These are phyloP conservation scores for Ceratocystiopsis brevicomis DNA, from an alignment of 2,329 filamentous ascomycete genomes.

Conservation along the genomic window DNA sequence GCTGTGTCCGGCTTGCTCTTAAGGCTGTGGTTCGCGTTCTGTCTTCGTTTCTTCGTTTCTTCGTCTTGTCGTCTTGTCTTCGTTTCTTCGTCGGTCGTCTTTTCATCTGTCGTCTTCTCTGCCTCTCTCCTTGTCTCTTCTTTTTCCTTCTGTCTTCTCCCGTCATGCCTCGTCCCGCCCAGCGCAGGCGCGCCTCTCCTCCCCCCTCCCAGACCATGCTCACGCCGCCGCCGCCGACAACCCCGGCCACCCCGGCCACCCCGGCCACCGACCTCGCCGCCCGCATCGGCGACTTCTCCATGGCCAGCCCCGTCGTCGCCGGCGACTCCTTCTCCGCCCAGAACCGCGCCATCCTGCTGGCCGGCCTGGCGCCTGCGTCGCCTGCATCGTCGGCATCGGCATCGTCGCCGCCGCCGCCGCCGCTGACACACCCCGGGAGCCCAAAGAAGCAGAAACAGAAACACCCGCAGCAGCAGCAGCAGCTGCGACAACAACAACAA, in stretches of 20 bases:
- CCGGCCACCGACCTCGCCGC: slow-evolving; percentile 3
- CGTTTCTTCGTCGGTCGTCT: not conserved
- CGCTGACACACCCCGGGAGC: no score
- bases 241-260: slow-evolving; percentile 2
- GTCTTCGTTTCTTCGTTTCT: not conserved
- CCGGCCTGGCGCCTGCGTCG: slow-evolving; percentile 4
- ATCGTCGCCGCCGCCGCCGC: not conserved
- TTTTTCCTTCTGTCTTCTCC: not conserved
- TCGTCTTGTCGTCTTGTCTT: not conserved
- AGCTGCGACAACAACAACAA: no score
- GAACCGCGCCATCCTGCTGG: slow-evolving; percentile 7
- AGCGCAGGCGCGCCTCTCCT: no score
- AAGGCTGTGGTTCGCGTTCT: not conserved
- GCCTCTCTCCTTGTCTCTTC: not conserved
- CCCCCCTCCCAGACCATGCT: not conserved
- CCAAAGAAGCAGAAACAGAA: no score
- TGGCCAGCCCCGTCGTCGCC: slow-evolving; percentile 2
- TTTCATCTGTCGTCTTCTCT: not conserved
- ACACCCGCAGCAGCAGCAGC: no score
- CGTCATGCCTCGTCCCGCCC: not conserved
- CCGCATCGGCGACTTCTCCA: slow-evolving; percentile 3
- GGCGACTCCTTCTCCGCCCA: slow-evolving; percentile 4
- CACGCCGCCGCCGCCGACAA: slow-evolving; percentile 5
- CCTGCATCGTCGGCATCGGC: not conserved
- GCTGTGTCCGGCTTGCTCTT: no score